These are phyloP conservation scores for Saksenaea oblongispora DNA, from an alignment of 371 early-diverging fungal genomes.

Conservation along the genomic window DNA sequence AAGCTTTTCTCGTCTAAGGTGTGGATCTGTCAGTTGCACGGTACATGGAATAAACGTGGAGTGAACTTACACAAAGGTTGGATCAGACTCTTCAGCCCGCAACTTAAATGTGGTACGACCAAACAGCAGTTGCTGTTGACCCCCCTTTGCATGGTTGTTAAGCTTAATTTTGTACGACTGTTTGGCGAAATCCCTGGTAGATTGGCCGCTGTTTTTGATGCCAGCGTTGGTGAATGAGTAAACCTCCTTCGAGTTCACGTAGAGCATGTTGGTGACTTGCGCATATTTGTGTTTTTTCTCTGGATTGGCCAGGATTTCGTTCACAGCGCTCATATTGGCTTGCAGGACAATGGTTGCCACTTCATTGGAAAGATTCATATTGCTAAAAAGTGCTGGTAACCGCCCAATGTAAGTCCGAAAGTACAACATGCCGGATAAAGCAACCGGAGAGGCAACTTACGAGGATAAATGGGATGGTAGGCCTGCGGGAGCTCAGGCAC, in stretches of 20 bases:
- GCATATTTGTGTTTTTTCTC: slow-evolving; percentile 7
- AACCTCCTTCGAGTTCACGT: slow-evolving; percentile 41
- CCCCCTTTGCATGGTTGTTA: slow-evolving; percentile 33
- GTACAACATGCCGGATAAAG: too few species aligned
- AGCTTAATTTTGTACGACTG: slow-evolving; percentile 50
- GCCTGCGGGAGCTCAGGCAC: slow-evolving; percentile 57
- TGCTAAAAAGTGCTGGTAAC: slow-evolving; percentile 28
- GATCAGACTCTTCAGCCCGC: slow-evolving; percentile 50
- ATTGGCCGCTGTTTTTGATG: slow-evolving; percentile 47
- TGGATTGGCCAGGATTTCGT: slow-evolving; percentile 16
- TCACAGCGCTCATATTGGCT: slow-evolving; percentile 11
- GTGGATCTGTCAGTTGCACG: background rate
- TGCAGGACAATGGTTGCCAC: slow-evolving; percentile 22
- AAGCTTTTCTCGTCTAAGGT: slow-evolving; percentile 40
- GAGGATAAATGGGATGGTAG: slow-evolving; percentile 38
- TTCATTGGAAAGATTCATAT: slow-evolving; percentile 37
- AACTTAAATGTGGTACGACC: slow-evolving; percentile 49
- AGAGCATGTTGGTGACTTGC: slow-evolving; percentile 25
- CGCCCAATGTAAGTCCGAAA: background rate
- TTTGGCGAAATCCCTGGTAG: slow-evolving; percentile 49
- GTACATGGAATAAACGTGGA: background rate
- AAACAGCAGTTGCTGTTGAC: slow-evolving; percentile 18
- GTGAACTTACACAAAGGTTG: slow-evolving; percentile 35
- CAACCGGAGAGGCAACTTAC: slow-evolving; percentile 18
- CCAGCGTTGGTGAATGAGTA: slow-evolving; percentile 40